Evolutionary conservation across 2,329 filamentous ascomycete genomes (phyloP).

Genomic region (Hymenoscyphus repandus): DNA sequence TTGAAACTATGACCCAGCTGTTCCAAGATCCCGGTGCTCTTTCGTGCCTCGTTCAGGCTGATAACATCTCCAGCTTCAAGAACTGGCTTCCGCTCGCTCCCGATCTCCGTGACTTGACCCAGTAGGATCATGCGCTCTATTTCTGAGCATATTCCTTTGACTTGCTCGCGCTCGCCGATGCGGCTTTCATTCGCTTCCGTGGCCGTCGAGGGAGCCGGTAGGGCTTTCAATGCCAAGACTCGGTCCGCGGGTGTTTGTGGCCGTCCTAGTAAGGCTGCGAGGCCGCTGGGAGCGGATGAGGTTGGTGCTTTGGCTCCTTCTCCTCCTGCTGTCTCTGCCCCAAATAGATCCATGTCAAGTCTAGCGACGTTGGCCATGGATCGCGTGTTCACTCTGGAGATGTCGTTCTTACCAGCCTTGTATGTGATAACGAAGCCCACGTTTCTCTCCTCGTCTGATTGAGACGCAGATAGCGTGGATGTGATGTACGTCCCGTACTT

Average conservation of each 20-base stretch:
- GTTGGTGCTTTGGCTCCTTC: neutral
- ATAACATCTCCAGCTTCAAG: conserved; percentile 68
- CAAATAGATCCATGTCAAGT: conserved; percentile 16
- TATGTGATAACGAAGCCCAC: conserved; percentile 81
- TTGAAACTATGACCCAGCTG: conserved; percentile 86
- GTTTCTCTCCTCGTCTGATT: conserved; percentile 74
- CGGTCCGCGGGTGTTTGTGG: conserved; percentile 20
- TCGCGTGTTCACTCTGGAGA: conserved; percentile 78
- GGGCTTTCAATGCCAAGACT: conserved; percentile 51
- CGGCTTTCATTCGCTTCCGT: conserved; percentile 19
- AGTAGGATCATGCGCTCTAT: conserved; percentile 63
- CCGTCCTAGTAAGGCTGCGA: conserved; percentile 15
- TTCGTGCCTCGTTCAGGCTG: conserved; percentile 76
- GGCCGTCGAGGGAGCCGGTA: conserved; percentile 42
- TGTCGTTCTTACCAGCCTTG: conserved; percentile 62
- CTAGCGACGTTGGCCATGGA: conserved; percentile 56
- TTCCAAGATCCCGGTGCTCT: conserved; percentile 80
- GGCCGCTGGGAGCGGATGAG: neutral
- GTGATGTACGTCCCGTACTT: conserved; percentile 86
- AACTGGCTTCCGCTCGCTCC: conserved; percentile 38
- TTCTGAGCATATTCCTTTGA: conserved; percentile 60
- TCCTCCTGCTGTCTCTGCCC: conserved; percentile 10
- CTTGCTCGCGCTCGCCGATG: conserved; percentile 30
- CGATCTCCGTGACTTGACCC: conserved; percentile 35
- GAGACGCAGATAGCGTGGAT: conserved; percentile 71